phyloP scores from a whole-genome alignment of 805 yeast genomes.

The Metschnikowia amazonensis region DNA sequence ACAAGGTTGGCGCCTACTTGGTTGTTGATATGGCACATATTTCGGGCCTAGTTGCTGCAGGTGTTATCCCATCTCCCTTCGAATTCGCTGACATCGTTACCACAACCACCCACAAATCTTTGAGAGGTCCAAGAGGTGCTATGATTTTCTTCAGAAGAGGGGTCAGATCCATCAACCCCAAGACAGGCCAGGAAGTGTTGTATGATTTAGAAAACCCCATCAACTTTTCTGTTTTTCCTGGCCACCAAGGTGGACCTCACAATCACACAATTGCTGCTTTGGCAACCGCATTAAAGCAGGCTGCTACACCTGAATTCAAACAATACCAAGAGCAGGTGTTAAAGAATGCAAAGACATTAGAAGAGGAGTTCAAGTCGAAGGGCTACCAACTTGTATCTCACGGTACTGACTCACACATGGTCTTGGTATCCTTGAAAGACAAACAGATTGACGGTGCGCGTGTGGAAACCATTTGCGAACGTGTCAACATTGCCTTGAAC shows the following conservation, averaged over 20 bases:
- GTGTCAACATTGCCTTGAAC: slow-evolving; percentile 91
- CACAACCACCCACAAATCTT: slow-evolving; percentile 96
- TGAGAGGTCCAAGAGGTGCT: slow-evolving; percentile 99
- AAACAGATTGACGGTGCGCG: slow-evolving; percentile 96
- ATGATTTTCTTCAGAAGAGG: slow-evolving; percentile 99
- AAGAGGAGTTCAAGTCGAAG: slow-evolving; percentile 60
- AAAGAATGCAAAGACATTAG: slow-evolving; percentile 83
- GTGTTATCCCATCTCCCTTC: slow-evolving; percentile 93
- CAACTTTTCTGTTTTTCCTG: slow-evolving; percentile 99
- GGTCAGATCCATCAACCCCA: slow-evolving; percentile 71
- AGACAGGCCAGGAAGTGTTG: slow-evolving; percentile 85
- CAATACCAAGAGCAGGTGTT: slow-evolving; percentile 86
- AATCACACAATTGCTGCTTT: slow-evolving; percentile 98
- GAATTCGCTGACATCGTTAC: slow-evolving; percentile 97
- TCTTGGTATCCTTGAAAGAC: slow-evolving; percentile 81
- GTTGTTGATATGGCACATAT: slow-evolving; percentile 98
- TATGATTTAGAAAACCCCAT: slow-evolving; percentile 93
- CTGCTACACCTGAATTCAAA: slow-evolving; percentile 83
- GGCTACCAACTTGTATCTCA: slow-evolving; percentile 84
- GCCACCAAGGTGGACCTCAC: slow-evolving; percentile 99
- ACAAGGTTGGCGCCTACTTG: slow-evolving; percentile 94
- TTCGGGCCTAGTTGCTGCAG: slow-evolving; percentile 93
- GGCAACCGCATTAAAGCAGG: slow-evolving; percentile 96
- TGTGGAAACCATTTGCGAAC: slow-evolving; percentile 91
- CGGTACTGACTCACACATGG: slow-evolving; percentile 98